These are phyloP conservation scores for Kodamaea ohmeri DNA, from an alignment of 1,139 yeast genomes.

Conservation along the genomic window DNA sequence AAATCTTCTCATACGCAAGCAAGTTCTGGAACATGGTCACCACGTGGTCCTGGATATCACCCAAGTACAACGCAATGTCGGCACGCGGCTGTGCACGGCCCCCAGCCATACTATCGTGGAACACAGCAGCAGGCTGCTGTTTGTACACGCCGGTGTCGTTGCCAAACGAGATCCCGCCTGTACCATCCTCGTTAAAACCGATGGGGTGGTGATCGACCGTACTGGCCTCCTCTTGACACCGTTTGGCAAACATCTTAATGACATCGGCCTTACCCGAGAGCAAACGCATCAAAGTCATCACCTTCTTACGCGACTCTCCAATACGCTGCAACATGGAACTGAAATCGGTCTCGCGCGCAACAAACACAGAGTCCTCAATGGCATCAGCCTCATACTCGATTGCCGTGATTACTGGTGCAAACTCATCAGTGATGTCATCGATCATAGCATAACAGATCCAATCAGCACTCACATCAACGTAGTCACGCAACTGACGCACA, in stretches of 20 bases:
- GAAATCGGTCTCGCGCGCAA: constrained; percentile 50
- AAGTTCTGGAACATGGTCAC: constrained; percentile 93
- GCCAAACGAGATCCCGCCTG: constrained; percentile 24
- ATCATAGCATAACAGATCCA: constrained; percentile 93
- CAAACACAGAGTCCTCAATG: constrained; percentile 70
- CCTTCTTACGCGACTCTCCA: constrained; percentile 86
- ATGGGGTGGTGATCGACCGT: constrained; percentile 13
- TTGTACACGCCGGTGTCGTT: constrained; percentile 5
- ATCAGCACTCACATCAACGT: constrained; percentile 83
- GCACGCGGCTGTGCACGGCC: constrained; percentile 64
- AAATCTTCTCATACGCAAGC: constrained; percentile 85
- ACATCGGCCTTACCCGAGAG: constrained; percentile 96
- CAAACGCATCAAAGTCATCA: constrained; percentile 88
- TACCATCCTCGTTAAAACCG: constrained; percentile 16
- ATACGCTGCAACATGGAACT: constrained; percentile 73
- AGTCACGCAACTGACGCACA: constrained; percentile 85
- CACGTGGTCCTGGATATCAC: constrained; percentile 97
- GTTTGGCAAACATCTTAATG: constrained; percentile 92
- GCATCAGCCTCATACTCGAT: constrained; percentile 91
- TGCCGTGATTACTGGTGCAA: constrained; percentile 84
- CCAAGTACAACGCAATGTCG: constrained; percentile 81
- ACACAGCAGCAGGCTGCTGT: constrained; percentile 3
- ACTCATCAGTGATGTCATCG: constrained; percentile 92
- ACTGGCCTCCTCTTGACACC: constrained; percentile 73
- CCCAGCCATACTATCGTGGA: constrained; percentile 5